Evolutionary conservation across 345 rosid species (phyloP).

Genomic region (Trapa bicornis): DNA sequence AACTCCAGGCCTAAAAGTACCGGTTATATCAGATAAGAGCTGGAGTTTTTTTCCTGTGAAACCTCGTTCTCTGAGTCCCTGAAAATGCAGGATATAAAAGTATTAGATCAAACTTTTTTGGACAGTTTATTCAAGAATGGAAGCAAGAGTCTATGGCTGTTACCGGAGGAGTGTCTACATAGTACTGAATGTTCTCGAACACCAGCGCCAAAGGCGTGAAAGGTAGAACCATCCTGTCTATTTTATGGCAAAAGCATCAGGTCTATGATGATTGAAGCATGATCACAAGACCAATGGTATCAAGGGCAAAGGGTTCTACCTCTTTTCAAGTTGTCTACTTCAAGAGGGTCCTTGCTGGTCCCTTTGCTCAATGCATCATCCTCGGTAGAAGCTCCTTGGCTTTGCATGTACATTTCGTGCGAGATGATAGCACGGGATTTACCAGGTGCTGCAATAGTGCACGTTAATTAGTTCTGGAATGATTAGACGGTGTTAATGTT

Average conservation of each 20-base stretch:
- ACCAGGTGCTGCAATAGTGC: constrained; percentile 46
- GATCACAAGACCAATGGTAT: neutral
- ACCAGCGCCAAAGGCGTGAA: constrained; percentile 43
- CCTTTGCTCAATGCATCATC: constrained; percentile 6
- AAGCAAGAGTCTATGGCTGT: neutral
- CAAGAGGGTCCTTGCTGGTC: neutral
- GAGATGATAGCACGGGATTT: constrained; percentile 59
- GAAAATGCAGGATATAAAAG: neutral
- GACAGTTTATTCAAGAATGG: neutral
- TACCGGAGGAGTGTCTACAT: constrained; percentile 55
- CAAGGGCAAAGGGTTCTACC: constrained; percentile 12
- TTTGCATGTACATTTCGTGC: constrained; percentile 35
- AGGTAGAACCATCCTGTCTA: constrained; percentile 60
- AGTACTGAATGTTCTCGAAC: constrained; percentile 51
- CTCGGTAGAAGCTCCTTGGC: constrained; percentile 26
- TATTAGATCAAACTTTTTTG: neutral
- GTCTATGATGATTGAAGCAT: neutral
- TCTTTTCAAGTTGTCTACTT: constrained; percentile 7
- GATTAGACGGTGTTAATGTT: neutral
- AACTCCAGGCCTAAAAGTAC: constrained; percentile 64
- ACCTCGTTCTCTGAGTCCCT: constrained; percentile 53
- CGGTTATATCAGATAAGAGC: constrained; percentile 51
- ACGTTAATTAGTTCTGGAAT: neutral
- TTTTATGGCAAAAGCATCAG: neutral
- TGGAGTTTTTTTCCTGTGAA: constrained; percentile 34